Evolutionary conservation across 768 basidiomycete genomes (phyloP), one percentile per base, ranked within the genome.

Genomic region (Podaxis pistillaris): DNA sequence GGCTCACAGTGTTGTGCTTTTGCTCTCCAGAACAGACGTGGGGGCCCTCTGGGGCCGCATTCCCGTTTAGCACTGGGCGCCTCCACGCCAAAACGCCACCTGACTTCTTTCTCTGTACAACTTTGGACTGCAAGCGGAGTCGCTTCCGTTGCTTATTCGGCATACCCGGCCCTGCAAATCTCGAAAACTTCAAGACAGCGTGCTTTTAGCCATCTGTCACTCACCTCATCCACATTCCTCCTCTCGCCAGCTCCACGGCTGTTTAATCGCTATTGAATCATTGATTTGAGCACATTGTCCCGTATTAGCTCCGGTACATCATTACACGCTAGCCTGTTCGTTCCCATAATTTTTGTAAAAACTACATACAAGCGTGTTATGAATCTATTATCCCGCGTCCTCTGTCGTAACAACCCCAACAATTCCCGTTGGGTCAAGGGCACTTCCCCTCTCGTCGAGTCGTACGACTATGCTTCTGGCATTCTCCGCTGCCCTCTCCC

Each of bases 291-390:
- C n/a, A 38, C 22, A 26, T 17, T 37, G n/a, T 41, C 38, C 24
- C 38, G 8, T 26, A 12, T 30, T 56, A 44, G 41, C 40, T 44
- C 40, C 56, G 41, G 38, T n/a, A 26, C 13, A 28, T 40, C 13
- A 56, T 41, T 56, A 46, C 56, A 24, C n/a, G 15, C 24, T 36
- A 37, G 8, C 33, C 41, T 24, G 22, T 8, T n/a, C 22, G 36
- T 26, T 26, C 24, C 13, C 24, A 24, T 50, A 50, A 40, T 15
- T 28, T 44, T 15, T 38, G 7, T 40, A 38, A n/a, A 44, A n/a
- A n/a, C 49, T 46, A 56, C 41, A 56, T 50, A 44, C 56, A 56
- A 56, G 40, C 56, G 56, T 56, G 56, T 41, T 56, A 56, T 46
- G n/a, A 15, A 56, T 56, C 56, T 24, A 44, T 44, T 40, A 44